A percentile compares a stretch with the other conserved stretches of the same genome.
Evolutionary conservation across 2,329 filamentous ascomycete genomes (phyloP).

Genomic region (Ophiostoma ips): DNA sequence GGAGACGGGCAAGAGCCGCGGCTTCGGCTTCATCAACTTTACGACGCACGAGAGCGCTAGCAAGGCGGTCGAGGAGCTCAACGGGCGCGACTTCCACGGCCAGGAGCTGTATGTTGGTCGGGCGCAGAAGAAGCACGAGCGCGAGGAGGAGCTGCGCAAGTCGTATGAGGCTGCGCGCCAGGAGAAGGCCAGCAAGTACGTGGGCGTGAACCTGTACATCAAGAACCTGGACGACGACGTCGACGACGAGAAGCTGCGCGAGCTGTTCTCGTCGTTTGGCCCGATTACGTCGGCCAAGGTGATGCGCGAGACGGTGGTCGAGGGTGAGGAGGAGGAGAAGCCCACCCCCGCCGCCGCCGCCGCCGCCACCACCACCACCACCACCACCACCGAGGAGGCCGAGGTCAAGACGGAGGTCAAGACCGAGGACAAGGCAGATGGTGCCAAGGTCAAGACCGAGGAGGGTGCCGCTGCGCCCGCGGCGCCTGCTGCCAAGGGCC

Average conservation of each 20-base stretch:
- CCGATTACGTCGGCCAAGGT: constrained; percentile 98
- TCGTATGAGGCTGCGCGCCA: constrained; percentile 95
- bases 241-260: constrained; percentile 93
- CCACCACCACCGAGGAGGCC: neutral
- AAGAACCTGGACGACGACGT: constrained; percentile 97
- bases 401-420: constrained; percentile 45
- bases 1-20: constrained; percentile 79
- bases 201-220: constrained; percentile 98
- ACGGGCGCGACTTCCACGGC: constrained; percentile 81
- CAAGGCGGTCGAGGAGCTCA: constrained; percentile 80
- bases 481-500: constrained; percentile 43
- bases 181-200: constrained; percentile 98
- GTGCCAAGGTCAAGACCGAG: constrained; percentile 45
- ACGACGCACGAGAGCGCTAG: constrained; percentile 76
- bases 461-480: constrained; percentile 26
- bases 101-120: constrained; percentile 97
- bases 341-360: too few relatives aligned
- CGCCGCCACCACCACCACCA: too few relatives aligned
- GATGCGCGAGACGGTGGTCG: constrained; percentile 69
- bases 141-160: constrained; percentile 96
- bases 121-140: constrained; percentile 98
- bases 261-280: constrained; percentile 81
- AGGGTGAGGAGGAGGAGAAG: constrained; percentile 74
- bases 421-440: constrained; percentile 4
- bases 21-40: constrained; percentile 95